A percentile compares a stretch with the other conserved stretches of the same genome.
phyloP scores from a whole-genome alignment of 257 asterid genomes.

The Leptodermis oblonga region DNA sequence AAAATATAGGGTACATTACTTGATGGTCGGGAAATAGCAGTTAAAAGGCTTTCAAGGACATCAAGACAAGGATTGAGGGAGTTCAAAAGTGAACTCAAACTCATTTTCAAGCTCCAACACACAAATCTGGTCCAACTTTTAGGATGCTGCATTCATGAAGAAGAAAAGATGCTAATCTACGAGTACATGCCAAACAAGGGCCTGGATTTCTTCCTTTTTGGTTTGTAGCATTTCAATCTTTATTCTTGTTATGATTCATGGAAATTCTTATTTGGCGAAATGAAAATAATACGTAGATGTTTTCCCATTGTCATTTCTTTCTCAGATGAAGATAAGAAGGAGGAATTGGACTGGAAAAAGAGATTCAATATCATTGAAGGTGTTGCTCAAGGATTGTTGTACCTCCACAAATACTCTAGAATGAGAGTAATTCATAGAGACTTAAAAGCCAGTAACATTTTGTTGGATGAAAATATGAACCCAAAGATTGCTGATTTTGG shows the following conservation, averaged over 20 bases:
- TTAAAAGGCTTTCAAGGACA: constrained; percentile 47
- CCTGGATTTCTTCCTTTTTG: constrained; percentile 47
- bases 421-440: no score
- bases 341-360: no score
- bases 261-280: not conserved
- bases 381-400: no score
- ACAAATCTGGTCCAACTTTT: constrained; percentile 53
- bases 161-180: constrained; percentile 57
- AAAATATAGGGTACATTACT: constrained; percentile 40
- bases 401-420: no score
- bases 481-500: no score
- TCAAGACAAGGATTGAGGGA: constrained; percentile 61
- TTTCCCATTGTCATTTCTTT: not conserved
- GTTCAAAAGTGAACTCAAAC: constrained; percentile 55
- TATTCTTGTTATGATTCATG: not conserved
- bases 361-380: no score
- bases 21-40: constrained; percentile 53
- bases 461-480: no score
- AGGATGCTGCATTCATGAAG: constrained; percentile 52
- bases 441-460: no score
- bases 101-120: constrained; percentile 60
- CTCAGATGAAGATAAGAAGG: no score
- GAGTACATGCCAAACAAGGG: constrained; percentile 65
- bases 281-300: not conserved
- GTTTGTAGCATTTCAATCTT: not conserved